A percentile compares a stretch with the other conserved stretches of the same genome.
Conservation (phyloP, 306 rosid genomes). For the Ceratonia siliqua region DNA sequence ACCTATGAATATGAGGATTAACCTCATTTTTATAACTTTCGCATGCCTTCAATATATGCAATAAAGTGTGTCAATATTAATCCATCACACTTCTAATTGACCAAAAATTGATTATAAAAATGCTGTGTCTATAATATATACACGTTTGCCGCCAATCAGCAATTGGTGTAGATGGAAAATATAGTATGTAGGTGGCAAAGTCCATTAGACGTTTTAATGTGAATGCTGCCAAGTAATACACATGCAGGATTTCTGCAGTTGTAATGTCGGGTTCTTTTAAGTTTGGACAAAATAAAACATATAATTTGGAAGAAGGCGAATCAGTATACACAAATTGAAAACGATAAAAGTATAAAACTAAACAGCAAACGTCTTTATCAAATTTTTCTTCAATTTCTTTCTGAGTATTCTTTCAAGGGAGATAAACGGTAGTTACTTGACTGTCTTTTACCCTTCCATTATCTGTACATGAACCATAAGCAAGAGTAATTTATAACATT, state of each 20-base stretch:
- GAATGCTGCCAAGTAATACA: neutral
- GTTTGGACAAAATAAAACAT: constrained; percentile 2
- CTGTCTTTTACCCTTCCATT: constrained; percentile 23
- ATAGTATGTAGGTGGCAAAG: too few relatives aligned
- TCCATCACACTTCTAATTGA: too few relatives aligned
- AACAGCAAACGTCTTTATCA: neutral
- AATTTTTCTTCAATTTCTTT: neutral
- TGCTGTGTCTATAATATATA: too few relatives aligned
- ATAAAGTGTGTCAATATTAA: too few relatives aligned
- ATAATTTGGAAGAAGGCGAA: neutral
- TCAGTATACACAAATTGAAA: neutral
- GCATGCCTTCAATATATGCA: too few relatives aligned
- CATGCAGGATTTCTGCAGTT: constrained; percentile 14
- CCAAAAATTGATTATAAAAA: too few relatives aligned
- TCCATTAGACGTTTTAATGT: constrained; percentile 4
- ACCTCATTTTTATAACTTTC: too few relatives aligned
- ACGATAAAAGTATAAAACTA: neutral
- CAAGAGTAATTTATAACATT: constrained; percentile 22
- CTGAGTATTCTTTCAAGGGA: neutral
- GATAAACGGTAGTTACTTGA: constrained; percentile 9
- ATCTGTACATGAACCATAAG: constrained; percentile 10
- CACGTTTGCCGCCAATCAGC: too few relatives aligned
- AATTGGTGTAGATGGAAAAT: too few relatives aligned
- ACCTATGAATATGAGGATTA: too few relatives aligned
- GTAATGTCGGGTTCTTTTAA: constrained; percentile 1